A percentile compares a stretch with the other conserved stretches of the same genome.
phyloP scores from a whole-genome alignment of 805 yeast species.

The Kluyveromyces lactis region DNA sequence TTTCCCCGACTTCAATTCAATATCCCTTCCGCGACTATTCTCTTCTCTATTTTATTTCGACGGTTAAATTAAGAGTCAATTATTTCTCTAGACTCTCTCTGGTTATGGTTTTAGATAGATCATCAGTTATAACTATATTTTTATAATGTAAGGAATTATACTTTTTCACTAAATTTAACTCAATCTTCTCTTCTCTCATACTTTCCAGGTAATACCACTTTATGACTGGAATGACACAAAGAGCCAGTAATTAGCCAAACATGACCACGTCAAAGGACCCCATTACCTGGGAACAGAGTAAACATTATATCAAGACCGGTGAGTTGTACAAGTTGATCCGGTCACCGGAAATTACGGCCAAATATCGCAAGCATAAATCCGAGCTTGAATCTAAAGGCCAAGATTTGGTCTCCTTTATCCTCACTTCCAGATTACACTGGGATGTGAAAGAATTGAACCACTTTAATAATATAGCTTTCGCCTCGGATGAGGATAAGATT shows the following conservation, averaged over 20 bases:
- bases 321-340: constrained; percentile 43
- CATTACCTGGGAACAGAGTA: constrained; percentile 40
- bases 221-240: too few species aligned
- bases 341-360: constrained; percentile 33
- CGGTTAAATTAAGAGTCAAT: too few species aligned
- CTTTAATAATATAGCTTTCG: constrained; percentile 14
- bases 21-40: too few species aligned
- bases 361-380: constrained; percentile 40
- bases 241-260: neutral
- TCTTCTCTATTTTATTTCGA: too few species aligned
- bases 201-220: too few species aligned
- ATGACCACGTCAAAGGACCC: neutral
- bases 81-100: too few species aligned
- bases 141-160: neutral
- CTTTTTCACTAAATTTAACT: neutral
- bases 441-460: constrained; percentile 22
- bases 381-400: constrained; percentile 28
- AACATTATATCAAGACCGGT: constrained; percentile 32
- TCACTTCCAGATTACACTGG: constrained; percentile 47
- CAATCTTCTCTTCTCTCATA: too few species aligned
- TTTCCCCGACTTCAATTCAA: too few species aligned
- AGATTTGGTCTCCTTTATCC: constrained; percentile 41
- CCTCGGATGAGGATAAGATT: constrained; percentile 14
- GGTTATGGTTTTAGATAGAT: neutral
- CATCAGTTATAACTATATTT: constrained; percentile 3